Base-by-base conservation (phyloP, 2,329 filamentous ascomycete genomes). In the Pseudopyrenochaeta lycopersici region DNA sequence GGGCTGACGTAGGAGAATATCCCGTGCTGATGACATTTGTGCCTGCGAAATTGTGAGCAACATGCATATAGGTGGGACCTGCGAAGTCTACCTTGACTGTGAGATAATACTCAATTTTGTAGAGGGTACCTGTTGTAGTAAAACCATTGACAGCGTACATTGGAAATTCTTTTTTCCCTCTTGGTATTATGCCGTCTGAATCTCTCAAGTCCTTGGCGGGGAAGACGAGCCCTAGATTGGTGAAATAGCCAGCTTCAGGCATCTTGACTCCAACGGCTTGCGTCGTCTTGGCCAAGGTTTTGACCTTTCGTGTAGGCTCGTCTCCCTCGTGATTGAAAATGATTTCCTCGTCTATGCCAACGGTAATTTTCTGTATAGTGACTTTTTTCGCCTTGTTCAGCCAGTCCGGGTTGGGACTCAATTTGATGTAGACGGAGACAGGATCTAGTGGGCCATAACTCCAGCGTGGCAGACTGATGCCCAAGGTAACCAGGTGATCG, bases 311-410 rank as follows among this genome's bases (percentile, higher is more conserved):
- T 29, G 90, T 90, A 23, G 93, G 92, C 73, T 98, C 95, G 71
- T 98, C 95, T 43, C 95, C 95, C 77, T 98, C 94, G 27, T 95
- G 95, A 63, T 99, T 98, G 78, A 91, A 99, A n/a, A 95, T 96
- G 54, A 98, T 96, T 73, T 98, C 94, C 77, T 99, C 95, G 71
- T 98, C 95, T 65, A 99, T 96, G 11, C 88, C 87, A 36, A 98
- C 88, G 1, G 92, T 97, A 64, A 99, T 95, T 71, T 95, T 95
- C 71, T 93, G 89, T 70, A 99, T 96, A 38, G 91, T 94, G 47
- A 98, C 93, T 72, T 91, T 91, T 73, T 89, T 91, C 42, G 94
- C 93, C 76, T 97, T 98, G 72, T 80, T 87, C 75, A 95, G 81
- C 91, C 91, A 97, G 74, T 97, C 92, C 27, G 89, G 88, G 67